Evolutionary conservation across 179 eudicot genomes (phyloP).

Genomic region (Pouteria campechiana): DNA sequence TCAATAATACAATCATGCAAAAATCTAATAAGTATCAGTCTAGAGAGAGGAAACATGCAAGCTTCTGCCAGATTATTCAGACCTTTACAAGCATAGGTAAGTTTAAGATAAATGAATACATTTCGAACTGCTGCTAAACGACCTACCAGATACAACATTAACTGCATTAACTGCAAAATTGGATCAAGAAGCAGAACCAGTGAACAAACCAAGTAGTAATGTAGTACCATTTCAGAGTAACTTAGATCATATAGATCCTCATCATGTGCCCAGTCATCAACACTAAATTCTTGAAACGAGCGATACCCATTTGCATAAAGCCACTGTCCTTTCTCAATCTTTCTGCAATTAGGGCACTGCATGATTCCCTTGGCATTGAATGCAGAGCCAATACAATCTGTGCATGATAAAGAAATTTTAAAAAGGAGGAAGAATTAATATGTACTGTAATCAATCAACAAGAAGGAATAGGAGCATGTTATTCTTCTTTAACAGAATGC

Average conservation of each 20-base stretch:
- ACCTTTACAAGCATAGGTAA: not conserved
- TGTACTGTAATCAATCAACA: not conserved
- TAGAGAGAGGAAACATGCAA: too few species aligned
- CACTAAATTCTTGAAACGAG: slow-evolving; percentile 44
- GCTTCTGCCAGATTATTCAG: not conserved
- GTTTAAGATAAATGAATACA: not conserved
- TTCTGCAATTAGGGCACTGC: slow-evolving; percentile 99
- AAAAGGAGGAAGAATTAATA: not conserved
- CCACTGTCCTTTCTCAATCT: slow-evolving; percentile 98
- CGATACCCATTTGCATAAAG: slow-evolving; percentile 68
- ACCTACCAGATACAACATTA: not conserved
- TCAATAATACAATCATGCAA: too few species aligned
- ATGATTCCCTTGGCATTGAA: slow-evolving; percentile 85
- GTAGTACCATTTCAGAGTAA: slow-evolving; percentile 90
- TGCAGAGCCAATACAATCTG: slow-evolving; percentile 99
- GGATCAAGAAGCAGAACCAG: not conserved
- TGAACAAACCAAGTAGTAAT: not conserved
- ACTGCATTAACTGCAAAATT: not conserved
- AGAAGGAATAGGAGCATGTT: too few species aligned
- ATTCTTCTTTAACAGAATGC: too few species aligned
- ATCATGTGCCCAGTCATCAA: slow-evolving; percentile 86
- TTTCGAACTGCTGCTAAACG: not conserved
- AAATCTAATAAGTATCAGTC: too few species aligned
- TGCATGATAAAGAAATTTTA: not conserved
- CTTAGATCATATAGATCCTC: slow-evolving; percentile 81